Evolutionary conservation across 768 basidiomycete genomes (phyloP), one percentile per base, ranked within the genome.

Genomic region (Leccinum variicolor): DNA sequence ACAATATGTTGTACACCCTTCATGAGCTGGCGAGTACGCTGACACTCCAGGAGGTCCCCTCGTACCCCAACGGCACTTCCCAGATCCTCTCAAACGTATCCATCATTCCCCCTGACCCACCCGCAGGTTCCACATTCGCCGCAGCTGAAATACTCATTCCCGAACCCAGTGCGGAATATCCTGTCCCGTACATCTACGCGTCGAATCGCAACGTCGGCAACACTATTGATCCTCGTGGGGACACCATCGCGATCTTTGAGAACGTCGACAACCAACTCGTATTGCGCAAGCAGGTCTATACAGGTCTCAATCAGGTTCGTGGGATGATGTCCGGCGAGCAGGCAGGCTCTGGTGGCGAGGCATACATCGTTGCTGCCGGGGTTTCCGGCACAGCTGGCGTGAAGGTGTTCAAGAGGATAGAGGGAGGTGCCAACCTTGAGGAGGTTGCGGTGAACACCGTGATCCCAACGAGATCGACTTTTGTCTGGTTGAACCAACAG

Each of bases 61-160:
- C 64, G 6, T 76, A 73, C 23, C 81, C 80, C 14, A 81, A 82
- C 58, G 77, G 78, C 56, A 77, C 80, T 14, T 77, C 80, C 15
- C 77, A 78, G 51, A 78, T 83, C 56, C 73, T 84, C 56, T 77
- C 80, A 2, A 79, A 72, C 39, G 76, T 78, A 26, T 79, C 80
- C 21, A 84, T 81, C 66, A 61, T 82, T 21, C 77, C 79, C 21
- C 73, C 73, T 0, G 69, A 76, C 69, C 65, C 70, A 70, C 73
- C 77, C 26, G 49, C 76, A 61, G 57, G 70, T 60, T 62, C 79
- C 33, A 54, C 64, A 59, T 85, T 79, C 65, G 66, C 80, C 10
- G 86, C 81, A 1, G 86, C 76, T 9, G 87, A 89, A 63, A 81
- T 89, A 62, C 78, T 88, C 47, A 81, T 87, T 58, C 82, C 87